phyloP scores from a whole-genome alignment of 768 basidiomycete species.

The Sistotremastrum niveocremeum region DNA sequence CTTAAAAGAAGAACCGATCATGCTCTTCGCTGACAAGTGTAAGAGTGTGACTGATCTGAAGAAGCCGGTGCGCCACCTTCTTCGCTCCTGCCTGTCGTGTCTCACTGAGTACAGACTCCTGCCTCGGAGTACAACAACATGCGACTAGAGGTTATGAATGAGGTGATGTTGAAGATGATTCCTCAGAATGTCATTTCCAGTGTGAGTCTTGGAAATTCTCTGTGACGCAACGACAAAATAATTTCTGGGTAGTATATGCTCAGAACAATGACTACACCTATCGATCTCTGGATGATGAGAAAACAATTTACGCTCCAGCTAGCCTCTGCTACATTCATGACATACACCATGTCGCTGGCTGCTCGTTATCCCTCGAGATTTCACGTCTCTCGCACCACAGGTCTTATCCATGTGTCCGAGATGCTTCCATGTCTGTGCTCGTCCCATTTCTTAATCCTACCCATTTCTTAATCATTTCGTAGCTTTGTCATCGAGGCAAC shows the following conservation, averaged over 20 bases:
- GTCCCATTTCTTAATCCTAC: not conserved
- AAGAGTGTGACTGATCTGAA: constrained; percentile 35
- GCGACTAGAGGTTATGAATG: constrained; percentile 80
- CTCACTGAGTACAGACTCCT: constrained; percentile 27
- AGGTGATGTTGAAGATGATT: constrained; percentile 74
- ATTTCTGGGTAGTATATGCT: constrained; percentile 64
- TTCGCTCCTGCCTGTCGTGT: not conserved
- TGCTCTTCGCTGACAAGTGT: constrained; percentile 77
- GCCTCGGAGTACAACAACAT: constrained; percentile 55
- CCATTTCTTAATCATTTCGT: constrained; percentile 1
- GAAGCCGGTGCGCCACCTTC: constrained; percentile 17
- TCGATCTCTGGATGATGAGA: constrained; percentile 90
- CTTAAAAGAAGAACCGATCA: constrained; percentile 74
- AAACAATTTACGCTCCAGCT: constrained; percentile 92
- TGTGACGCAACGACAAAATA: not conserved
- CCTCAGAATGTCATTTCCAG: constrained; percentile 78
- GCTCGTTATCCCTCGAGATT: constrained; percentile 77
- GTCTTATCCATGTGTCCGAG: constrained; percentile 87
- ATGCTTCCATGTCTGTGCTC: constrained; percentile 57
- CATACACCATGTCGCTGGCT: constrained; percentile 72
- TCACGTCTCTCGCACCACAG: constrained; percentile 80
- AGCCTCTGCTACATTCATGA: constrained; percentile 84
- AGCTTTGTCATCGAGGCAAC: constrained; percentile 27
- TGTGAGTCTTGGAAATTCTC: constrained; percentile 30
- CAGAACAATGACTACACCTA: constrained; percentile 67